phyloP scores from a whole-genome alignment of 1,284 basidiomycete genomes.

The Irpex lacteus region DNA sequence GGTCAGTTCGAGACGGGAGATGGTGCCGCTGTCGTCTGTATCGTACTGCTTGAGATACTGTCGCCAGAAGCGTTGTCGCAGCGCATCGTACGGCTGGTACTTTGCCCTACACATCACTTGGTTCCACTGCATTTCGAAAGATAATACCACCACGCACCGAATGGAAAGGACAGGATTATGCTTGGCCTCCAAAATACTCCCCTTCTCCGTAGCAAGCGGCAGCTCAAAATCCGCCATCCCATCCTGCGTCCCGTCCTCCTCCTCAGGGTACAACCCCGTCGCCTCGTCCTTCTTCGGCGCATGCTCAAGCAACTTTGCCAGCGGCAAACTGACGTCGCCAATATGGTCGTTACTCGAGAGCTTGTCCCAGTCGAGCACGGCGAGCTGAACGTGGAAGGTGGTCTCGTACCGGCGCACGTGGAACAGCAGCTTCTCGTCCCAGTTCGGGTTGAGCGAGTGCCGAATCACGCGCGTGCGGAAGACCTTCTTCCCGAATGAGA shows the following conservation, averaged over 20 bases:
- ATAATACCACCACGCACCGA: conserved; percentile 42
- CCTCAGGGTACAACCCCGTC: conserved; percentile 71
- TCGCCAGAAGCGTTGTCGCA: conserved; percentile 90
- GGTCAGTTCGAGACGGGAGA: conserved; percentile 86
- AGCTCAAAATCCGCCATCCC: conserved; percentile 71
- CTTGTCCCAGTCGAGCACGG: conserved; percentile 94
- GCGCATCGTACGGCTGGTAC: conserved; percentile 91
- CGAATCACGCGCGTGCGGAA: conserved; percentile 91
- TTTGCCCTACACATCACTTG: conserved; percentile 63
- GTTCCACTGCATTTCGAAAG: neutral
- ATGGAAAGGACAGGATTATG: conserved; percentile 60
- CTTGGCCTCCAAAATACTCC: conserved; percentile 61
- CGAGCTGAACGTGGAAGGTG: conserved; percentile 73
- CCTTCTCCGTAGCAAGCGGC: conserved; percentile 50
- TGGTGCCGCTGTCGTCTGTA: conserved; percentile 74
- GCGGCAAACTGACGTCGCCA: conserved; percentile 71
- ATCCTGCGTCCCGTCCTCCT: conserved; percentile 45
- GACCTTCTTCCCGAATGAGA: conserved; percentile 96
- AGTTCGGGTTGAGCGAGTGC: conserved; percentile 86
- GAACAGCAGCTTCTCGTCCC: conserved; percentile 96
- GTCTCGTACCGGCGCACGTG: conserved; percentile 90
- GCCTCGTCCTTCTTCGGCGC: conserved; percentile 71
- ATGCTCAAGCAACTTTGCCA: conserved; percentile 68
- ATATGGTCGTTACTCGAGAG: conserved; percentile 86
- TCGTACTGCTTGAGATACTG: conserved; percentile 92